These are phyloP conservation scores for Pyronema omphalodes DNA, from an alignment of 495 filamentous ascomycete species.

Conservation along the genomic window DNA sequence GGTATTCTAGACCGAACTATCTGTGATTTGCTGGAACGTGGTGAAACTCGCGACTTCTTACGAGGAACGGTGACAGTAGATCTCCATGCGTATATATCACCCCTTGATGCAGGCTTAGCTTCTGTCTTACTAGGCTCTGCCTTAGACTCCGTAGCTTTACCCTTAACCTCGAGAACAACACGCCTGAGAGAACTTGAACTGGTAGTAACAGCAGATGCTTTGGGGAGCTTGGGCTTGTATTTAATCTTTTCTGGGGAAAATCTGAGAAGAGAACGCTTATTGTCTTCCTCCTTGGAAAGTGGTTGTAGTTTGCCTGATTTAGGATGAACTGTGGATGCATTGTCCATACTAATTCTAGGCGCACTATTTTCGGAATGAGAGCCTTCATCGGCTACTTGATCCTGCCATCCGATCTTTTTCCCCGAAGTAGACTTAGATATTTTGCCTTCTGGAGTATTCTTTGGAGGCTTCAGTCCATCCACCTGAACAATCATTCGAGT, in stretches of 20 bases:
- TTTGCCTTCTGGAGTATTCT: neutral
- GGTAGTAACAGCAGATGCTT: neutral
- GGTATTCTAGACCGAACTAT: neutral
- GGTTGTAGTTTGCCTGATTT: neutral
- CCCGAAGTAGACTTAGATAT: neutral
- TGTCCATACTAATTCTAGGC: neutral
- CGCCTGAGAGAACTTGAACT: neutral
- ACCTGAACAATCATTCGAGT: neutral
- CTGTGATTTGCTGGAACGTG: neutral
- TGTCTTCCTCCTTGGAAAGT: neutral
- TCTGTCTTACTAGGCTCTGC: too few species aligned
- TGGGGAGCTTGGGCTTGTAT: neutral
- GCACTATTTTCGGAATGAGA: neutral
- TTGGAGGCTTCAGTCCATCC: neutral
- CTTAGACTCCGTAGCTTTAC: neutral
- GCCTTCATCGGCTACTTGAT: neutral
- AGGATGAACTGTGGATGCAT: neutral
- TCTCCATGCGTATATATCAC: conserved; percentile 2
- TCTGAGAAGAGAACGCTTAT: neutral
- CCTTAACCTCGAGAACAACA: neutral
- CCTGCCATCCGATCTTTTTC: neutral
- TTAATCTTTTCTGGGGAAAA: neutral
- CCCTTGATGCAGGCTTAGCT: neutral
- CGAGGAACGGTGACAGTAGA: neutral
- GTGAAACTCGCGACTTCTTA: neutral